Percentiles rank a stretch among this genome's conserved stretches.
Conservation (phyloP, 2,329 filamentous ascomycete species). For the Aspergillus calidoustus region DNA sequence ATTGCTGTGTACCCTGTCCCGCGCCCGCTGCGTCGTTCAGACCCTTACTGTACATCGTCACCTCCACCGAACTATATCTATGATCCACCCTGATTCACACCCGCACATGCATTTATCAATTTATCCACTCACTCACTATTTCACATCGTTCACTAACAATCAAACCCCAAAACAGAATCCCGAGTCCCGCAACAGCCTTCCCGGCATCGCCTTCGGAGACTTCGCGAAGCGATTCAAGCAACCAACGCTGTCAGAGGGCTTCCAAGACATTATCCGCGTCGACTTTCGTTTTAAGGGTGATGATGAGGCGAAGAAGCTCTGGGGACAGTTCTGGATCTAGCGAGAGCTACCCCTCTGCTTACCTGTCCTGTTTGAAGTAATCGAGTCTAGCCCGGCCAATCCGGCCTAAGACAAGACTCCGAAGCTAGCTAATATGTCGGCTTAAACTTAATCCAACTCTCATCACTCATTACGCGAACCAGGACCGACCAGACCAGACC, state of each 20-base stretch:
- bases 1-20: background rate
- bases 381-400: background rate
- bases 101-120: constrained; percentile 4
- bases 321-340: constrained; percentile 75
- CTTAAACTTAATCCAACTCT: background rate
- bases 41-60: background rate
- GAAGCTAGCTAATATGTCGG: background rate
- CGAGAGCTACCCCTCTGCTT: background rate
- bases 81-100: constrained; percentile 5
- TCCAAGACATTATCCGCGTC: constrained; percentile 75
- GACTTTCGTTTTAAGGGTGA: constrained; percentile 77
- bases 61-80: background rate
- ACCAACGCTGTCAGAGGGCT: constrained; percentile 77
- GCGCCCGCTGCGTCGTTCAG: background rate
- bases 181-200: constrained; percentile 74
- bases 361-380: background rate
- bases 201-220: constrained; percentile 77
- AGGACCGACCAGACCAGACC: too few species aligned
- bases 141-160: background rate
- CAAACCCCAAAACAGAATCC: constrained; percentile 62
- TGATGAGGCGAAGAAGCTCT: constrained; percentile 69
- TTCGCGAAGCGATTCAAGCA: constrained; percentile 75
- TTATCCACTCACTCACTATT: background rate
- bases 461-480: background rate
- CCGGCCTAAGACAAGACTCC: background rate